Percentiles rank a stretch among this genome's conserved stretches.
phyloP scores from a whole-genome alignment of 345 rosid genomes.

The Angophora floribunda region DNA sequence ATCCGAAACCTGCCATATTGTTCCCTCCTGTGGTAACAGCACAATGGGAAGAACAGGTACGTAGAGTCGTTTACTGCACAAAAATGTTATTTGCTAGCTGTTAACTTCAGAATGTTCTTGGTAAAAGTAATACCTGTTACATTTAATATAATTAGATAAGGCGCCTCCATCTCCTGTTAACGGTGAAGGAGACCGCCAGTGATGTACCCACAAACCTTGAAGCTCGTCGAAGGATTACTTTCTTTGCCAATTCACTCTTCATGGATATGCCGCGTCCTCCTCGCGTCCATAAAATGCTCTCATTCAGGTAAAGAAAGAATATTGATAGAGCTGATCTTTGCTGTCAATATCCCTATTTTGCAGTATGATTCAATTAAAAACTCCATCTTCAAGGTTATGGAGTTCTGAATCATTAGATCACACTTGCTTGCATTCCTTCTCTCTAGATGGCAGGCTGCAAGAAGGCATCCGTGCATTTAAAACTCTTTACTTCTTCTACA shows the following conservation, averaged over 20 bases:
- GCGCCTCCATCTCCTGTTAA: slow-evolving; percentile 86
- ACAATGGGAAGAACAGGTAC: slow-evolving; percentile 96
- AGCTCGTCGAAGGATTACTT: slow-evolving; percentile 92
- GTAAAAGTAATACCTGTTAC: neutral
- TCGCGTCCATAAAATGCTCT: slow-evolving; percentile 86
- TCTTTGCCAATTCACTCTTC: slow-evolving; percentile 87
- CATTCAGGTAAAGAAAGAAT: slow-evolving; percentile 51
- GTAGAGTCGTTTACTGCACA: neutral
- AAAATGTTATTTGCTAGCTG: neutral
- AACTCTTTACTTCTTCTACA: neutral
- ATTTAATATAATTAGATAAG: slow-evolving; percentile 38
- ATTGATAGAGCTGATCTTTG: neutral
- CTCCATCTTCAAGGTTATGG: neutral
- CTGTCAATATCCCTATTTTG: neutral
- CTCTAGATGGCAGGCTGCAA: neutral
- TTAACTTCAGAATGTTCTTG: neutral
- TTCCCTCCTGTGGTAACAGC: slow-evolving; percentile 74
- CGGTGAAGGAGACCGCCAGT: slow-evolving; percentile 83
- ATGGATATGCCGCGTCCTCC: slow-evolving; percentile 99
- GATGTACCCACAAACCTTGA: slow-evolving; percentile 93
- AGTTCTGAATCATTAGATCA: neutral
- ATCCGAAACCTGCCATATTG: slow-evolving; percentile 70
- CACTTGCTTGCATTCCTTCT: neutral
- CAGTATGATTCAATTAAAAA: neutral
- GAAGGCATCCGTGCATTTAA: neutral